Percentiles rank a stretch among this genome's conserved stretches.
Evolutionary conservation across 129 eudicot species (phyloP).

Genomic region (Rutidosis leptorrhynchoides): DNA sequence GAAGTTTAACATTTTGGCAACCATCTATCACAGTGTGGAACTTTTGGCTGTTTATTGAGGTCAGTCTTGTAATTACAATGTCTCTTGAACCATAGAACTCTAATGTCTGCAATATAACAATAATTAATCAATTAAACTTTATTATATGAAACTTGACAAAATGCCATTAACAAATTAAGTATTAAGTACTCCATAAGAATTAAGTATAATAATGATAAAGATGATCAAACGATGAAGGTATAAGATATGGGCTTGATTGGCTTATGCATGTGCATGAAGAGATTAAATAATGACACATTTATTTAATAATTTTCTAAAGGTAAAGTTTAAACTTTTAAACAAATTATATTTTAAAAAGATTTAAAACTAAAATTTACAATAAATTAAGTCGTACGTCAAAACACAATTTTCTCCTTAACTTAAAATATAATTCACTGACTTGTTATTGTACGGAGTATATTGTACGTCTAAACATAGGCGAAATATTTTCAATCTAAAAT

Average conservation of each 20-base stretch:
- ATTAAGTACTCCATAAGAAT: no score
- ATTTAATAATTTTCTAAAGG: no score
- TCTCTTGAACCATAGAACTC: slow-evolving; percentile 37
- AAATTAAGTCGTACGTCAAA: not conserved
- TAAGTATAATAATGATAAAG: no score
- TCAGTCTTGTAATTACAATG: slow-evolving; percentile 40
- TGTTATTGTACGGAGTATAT: not conserved
- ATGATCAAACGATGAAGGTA: no score
- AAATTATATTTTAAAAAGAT: not conserved
- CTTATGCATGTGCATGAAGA: no score
- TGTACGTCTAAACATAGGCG: not conserved
- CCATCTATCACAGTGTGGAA: slow-evolving; percentile 46
- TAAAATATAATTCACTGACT: not conserved
- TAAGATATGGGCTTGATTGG: no score
- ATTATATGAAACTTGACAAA: not conserved
- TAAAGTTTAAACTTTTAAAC: no score
- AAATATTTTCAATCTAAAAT: not conserved
- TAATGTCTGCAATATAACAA: slow-evolving; percentile 29
- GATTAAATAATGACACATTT: no score
- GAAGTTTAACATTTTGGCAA: slow-evolving; percentile 39
- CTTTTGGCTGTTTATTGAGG: slow-evolving; percentile 48
- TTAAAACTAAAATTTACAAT: no score
- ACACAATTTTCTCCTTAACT: not conserved
- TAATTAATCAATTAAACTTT: no score
- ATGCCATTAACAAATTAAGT: no score